phyloP scores from a whole-genome alignment of 345 rosid species.

The Dipteronia sinensis region DNA sequence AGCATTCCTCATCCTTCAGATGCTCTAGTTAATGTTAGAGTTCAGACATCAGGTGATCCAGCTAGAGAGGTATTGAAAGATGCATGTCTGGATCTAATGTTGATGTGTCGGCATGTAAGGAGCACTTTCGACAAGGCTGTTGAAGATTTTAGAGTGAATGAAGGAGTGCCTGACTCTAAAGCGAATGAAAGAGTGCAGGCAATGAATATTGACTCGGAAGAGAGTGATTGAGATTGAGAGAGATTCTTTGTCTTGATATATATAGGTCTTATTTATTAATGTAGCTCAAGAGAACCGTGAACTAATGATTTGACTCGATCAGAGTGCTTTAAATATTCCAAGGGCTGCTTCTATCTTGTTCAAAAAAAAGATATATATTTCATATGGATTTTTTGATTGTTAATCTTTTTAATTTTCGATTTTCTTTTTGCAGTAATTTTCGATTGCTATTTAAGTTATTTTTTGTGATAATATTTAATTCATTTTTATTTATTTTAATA shows the following conservation, averaged over 20 bases:
- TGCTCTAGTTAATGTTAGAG: slow-evolving; percentile 71
- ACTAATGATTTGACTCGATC: neutral
- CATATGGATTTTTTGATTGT: too few species aligned
- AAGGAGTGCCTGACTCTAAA: slow-evolving; percentile 17
- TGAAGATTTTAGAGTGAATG: slow-evolving; percentile 35
- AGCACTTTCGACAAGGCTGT: slow-evolving; percentile 65
- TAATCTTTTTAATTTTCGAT: too few species aligned
- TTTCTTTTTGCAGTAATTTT: too few species aligned
- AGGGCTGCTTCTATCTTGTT: neutral
- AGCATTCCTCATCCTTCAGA: slow-evolving; percentile 95
- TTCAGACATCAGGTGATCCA: slow-evolving; percentile 92
- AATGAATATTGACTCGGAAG: slow-evolving; percentile 24
- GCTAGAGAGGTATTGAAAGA: slow-evolving; percentile 86
- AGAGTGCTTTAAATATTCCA: too few species aligned
- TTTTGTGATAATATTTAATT: too few species aligned
- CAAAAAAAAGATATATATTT: too few species aligned
- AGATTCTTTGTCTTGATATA: neutral
- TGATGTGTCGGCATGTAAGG: slow-evolving; percentile 74
- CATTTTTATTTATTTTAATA: too few species aligned
- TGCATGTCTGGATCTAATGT: slow-evolving; percentile 78
- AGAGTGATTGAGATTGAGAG: slow-evolving; percentile 16
- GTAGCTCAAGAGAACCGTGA: neutral
- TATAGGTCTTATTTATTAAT: neutral
- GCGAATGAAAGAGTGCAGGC: slow-evolving; percentile 17
- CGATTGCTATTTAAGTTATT: too few species aligned